A percentile compares a stretch with the other conserved stretches of the same genome.
These are phyloP conservation scores for Phytophthora litchii DNA, from an alignment of 352 stramenopile genomes.

Conservation along the genomic window DNA sequence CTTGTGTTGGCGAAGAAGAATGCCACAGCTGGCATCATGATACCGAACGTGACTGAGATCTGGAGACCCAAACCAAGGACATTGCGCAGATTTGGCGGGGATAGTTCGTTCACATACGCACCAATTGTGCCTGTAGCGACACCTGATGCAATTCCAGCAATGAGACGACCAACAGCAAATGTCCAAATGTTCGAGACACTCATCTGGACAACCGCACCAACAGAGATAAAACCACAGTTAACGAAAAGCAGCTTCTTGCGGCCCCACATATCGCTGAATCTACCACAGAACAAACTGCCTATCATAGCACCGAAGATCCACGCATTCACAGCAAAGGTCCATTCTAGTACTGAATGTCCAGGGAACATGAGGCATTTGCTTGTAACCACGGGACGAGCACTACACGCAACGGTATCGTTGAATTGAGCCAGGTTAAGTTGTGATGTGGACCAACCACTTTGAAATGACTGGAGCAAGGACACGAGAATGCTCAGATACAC, in stretches of 20 bases:
- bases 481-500: constrained; percentile 51
- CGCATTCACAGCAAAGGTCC: constrained; percentile 33
- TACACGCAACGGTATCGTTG: constrained; percentile 44
- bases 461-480: constrained; percentile 48
- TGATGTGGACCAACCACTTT: constrained; percentile 62
- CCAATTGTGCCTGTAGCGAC: constrained; percentile 37
- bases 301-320: constrained; percentile 68
- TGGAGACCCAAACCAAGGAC: constrained; percentile 41
- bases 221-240: constrained; percentile 44
- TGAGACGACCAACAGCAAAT: constrained; percentile 41
- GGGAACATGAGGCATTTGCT: constrained; percentile 67
- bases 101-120: constrained; percentile 48
- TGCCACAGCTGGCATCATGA: constrained; percentile 44
- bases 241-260: constrained; percentile 24
- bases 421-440: constrained; percentile 61
- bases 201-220: constrained; percentile 36
- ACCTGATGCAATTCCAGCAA: constrained; percentile 46
- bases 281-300: constrained; percentile 45
- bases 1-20: constrained; percentile 66
- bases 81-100: constrained; percentile 40
- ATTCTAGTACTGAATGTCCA: constrained; percentile 52
- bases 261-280: constrained; percentile 32
- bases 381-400: constrained; percentile 37
- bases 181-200: constrained; percentile 31
- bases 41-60: constrained; percentile 51